Evolutionary conservation across 108 stramenopile species (phyloP), one percentile per base, ranked within the genome.

Genomic region (Stephanodiscus triporus): DNA sequence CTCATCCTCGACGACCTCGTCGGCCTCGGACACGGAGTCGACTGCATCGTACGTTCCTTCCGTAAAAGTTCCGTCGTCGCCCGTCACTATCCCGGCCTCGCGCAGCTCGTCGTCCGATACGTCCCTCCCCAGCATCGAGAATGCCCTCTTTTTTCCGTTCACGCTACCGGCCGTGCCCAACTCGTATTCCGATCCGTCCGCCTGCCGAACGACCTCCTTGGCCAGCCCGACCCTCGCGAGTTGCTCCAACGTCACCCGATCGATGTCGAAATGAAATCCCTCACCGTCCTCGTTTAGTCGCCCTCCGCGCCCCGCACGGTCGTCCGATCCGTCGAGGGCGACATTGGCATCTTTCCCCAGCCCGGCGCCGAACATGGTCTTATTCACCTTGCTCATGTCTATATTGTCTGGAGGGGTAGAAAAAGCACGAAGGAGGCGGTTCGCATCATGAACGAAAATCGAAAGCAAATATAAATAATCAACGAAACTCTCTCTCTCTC

Each of bases 381-480:
- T 91, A 61, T 95, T 89, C 24, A 95, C 94, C 67, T 90, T 77
- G 23, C 75, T 86, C 91, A 92, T 92, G 67, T 95, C 87, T 36
- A 95, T 80, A 73, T 95, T 95, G 70, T 95, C 56, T 57, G 23
- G 9, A 5, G 27, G 6, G 17, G 29, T 3, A 14, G 43, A 17
- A 17, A 34, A 4, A 4, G 32, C 32, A 5, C 32, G 43, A 14
- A 14, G 16, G 14, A 42, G 9, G 4, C 9, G 9, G 11, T 42
- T 13, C 43, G 43, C 11, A 45, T 45, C 0, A 11, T 13, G 14
- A 45, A 2, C 0, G 9, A 11, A 40, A 40, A 40, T 40, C 3
- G 40, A 7, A 40, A 11, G 11, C 11, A 40, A 8, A 45, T 11
- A 40, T 40, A 40, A 11, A 40, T 40, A 40, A 40, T 40, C 40